Percentiles rank a stretch among this genome's conserved stretches.
Conservation (phyloP, 73 alveolate genomes). For the Tetrahymena thermophila region DNA sequence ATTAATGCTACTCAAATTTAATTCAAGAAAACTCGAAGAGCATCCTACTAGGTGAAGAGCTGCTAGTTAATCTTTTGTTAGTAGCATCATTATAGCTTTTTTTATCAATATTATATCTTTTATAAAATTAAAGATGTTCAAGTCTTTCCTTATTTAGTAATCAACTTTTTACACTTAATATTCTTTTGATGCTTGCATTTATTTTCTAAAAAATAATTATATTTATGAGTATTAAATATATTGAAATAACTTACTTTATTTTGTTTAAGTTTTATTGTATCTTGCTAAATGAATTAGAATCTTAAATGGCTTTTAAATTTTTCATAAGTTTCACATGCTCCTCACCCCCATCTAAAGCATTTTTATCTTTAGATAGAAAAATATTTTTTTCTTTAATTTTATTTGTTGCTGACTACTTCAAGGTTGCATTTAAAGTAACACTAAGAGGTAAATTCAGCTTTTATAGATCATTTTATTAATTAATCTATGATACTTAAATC, state of each 20-base stretch:
- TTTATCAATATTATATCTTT: neutral
- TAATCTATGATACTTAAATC: neutral
- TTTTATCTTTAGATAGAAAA: neutral
- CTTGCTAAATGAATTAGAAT: neutral
- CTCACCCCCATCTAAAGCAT: neutral
- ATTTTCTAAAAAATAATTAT: no score
- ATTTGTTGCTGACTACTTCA: neutral
- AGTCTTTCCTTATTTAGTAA: neutral
- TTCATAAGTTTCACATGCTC: neutral
- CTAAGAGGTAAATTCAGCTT: neutral
- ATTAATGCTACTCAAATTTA: no score
- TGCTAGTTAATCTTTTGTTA: no score
- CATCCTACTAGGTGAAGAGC: no score
- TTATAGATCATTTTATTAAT: neutral
- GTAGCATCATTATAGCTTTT: no score
- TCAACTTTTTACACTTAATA: no score
- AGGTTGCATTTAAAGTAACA: no score
- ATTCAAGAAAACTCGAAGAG: no score
- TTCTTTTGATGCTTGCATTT: neutral
- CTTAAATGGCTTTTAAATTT: neutral
- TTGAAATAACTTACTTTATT: neutral
- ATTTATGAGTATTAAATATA: no score
- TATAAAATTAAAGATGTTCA: neutral
- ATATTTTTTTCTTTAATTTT: neutral
- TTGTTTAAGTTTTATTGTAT: neutral